Evolutionary conservation across 1,139 yeast genomes (phyloP).

Genomic region (Saccharomyces uvarum): DNA sequence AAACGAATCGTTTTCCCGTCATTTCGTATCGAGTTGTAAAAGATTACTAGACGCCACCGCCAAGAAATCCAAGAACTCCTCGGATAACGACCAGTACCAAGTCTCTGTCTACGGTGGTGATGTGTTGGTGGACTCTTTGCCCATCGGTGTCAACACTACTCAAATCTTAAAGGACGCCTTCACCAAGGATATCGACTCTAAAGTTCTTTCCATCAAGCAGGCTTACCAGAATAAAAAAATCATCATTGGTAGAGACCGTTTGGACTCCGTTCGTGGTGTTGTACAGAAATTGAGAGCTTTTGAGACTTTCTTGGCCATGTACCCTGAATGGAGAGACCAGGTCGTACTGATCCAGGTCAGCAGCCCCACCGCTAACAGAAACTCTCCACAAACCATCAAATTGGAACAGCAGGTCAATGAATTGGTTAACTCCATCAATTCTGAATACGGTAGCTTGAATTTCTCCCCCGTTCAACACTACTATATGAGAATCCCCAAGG

Average conservation of each 20-base stretch:
- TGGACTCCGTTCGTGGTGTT: constrained; percentile 76
- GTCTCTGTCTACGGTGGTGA: constrained; percentile 72
- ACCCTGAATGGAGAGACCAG: constrained; percentile 83
- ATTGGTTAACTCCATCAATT: constrained; percentile 68
- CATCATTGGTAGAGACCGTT: constrained; percentile 75
- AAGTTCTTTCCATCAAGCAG: constrained; percentile 48
- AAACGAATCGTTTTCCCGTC: constrained; percentile 77
- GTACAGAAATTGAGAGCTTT: constrained; percentile 75
- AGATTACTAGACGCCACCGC: constrained; percentile 66
- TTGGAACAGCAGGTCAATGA: constrained; percentile 77
- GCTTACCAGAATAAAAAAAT: constrained; percentile 69
- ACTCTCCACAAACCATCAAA: constrained; percentile 30
- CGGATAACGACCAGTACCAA: constrained; percentile 26
- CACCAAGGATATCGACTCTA: constrained; percentile 37
- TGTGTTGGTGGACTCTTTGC: constrained; percentile 65
- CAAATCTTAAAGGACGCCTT: constrained; percentile 54
- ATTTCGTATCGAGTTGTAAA: constrained; percentile 82
- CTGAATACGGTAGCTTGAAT: constrained; percentile 72
- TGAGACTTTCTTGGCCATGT: constrained; percentile 75
- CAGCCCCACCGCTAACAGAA: constrained; percentile 44
- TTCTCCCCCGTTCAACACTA: constrained; percentile 84
- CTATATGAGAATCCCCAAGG: constrained; percentile 80
- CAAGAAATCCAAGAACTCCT: constrained; percentile 28
- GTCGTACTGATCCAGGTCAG: constrained; percentile 91
- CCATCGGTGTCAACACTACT: constrained; percentile 77